Evolutionary conservation across 106 monocot species (phyloP).

Genomic region (Dendrobium huoshanense): DNA sequence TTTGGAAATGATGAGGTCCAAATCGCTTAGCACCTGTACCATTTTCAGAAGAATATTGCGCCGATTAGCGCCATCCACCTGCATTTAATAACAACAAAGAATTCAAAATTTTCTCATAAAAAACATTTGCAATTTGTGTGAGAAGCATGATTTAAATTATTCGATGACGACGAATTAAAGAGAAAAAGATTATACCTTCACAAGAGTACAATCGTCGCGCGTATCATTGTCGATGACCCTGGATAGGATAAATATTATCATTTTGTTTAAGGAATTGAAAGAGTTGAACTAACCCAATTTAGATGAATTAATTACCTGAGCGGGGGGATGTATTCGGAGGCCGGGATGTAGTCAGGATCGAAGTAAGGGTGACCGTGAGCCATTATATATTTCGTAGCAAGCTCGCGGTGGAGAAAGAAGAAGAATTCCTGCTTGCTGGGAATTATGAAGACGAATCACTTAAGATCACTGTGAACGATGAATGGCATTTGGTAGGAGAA

Average conservation of each 20-base stretch:
- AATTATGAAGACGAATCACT: too few relatives aligned
- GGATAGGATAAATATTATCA: not conserved
- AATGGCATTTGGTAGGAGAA: too few relatives aligned
- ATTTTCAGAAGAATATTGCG: not conserved
- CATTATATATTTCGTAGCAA: too few relatives aligned
- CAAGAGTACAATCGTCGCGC: conserved; percentile 42
- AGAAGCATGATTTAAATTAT: too few relatives aligned
- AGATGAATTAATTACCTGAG: conserved; percentile 10
- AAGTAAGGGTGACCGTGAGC: conserved; percentile 14
- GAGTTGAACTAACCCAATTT: not conserved
- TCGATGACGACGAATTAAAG: not conserved
- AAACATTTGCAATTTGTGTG: too few relatives aligned
- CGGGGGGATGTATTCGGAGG: conserved; percentile 15
- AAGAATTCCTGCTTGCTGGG: too few relatives aligned
- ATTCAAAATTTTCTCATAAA: too few relatives aligned
- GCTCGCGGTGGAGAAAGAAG: too few relatives aligned
- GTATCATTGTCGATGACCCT: conserved; percentile 64
- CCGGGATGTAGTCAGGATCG: conserved; percentile 31
- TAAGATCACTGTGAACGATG: too few relatives aligned
- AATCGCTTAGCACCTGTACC: conserved; percentile 8
- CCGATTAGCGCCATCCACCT: conserved; percentile 8
- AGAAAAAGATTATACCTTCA: conserved; percentile 27
- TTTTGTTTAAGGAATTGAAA: too few relatives aligned
- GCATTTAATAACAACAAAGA: not conserved
- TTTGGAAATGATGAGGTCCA: conserved; percentile 18